Percentiles rank a stretch among this genome's conserved stretches.
phyloP scores from a whole-genome alignment of 768 basidiomycete species.

The Daedalea quercina region DNA sequence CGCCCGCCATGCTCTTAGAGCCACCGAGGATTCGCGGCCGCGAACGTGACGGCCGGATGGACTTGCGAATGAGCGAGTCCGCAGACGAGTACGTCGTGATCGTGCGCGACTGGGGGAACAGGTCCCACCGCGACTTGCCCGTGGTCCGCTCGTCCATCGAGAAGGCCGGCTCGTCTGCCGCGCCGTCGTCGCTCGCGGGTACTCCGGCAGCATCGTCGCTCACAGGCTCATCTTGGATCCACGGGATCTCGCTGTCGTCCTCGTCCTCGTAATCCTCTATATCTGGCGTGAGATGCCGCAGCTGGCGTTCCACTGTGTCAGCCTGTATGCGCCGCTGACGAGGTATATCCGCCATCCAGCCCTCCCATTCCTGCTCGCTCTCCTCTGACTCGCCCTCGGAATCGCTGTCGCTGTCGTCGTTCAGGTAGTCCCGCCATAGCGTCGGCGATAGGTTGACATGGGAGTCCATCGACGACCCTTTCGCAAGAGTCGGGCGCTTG shows the following conservation, averaged over 20 bases:
- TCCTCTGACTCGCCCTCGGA: conserved; percentile 21
- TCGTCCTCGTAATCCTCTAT: too few relatives aligned
- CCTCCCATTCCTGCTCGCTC: conserved; percentile 60
- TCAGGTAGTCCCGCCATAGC: conserved; percentile 10
- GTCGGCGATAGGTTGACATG: background rate
- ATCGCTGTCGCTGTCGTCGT: conserved; percentile 33
- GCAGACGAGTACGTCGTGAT: conserved; percentile 21
- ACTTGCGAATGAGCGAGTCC: conserved; percentile 18
- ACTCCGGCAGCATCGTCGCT: background rate
- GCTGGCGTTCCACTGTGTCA: conserved; percentile 5
- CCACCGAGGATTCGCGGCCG: conserved; percentile 2
- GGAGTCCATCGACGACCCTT: background rate
- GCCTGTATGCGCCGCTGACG: conserved; percentile 30
- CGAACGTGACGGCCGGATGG: conserved; percentile 7
- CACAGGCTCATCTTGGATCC: conserved; percentile 7
- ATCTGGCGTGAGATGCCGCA: conserved; percentile 1
- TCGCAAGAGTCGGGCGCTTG: background rate
- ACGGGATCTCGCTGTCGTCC: background rate
- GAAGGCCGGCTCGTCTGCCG: background rate
- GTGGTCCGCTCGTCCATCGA: background rate
- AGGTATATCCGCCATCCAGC: conserved; percentile 55
- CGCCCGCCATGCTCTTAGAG: conserved; percentile 2
- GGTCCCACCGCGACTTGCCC: background rate
- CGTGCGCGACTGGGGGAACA: conserved; percentile 4
- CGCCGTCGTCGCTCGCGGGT: background rate